Base-by-base conservation (phyloP, 1,284 basidiomycete species). In the Ganoderma sp. region DNA sequence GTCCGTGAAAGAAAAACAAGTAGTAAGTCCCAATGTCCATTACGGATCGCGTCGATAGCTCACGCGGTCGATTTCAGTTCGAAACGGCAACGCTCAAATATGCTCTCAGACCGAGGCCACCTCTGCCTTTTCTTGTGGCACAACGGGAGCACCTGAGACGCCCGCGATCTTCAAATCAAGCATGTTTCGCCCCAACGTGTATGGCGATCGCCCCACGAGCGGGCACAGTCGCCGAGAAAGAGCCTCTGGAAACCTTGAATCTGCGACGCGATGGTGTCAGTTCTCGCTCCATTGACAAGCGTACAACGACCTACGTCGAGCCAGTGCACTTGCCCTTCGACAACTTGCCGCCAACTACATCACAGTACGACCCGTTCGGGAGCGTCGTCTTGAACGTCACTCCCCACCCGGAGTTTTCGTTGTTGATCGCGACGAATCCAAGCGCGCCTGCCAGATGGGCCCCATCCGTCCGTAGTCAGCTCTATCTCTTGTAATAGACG, bases 391-490 rank as follows among this genome's bases (percentile, higher is more conserved):
- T 76, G 74, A 90, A 90, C 0, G 84, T 85, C 1, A 81, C 63
- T 3, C 72, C 82, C 90, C 90, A 92, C 0, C 78, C 70, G 3
- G 81, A 80, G 69, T 87, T 85, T 2, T 77, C 83, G 70, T 90
- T 90, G 76, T 91, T 91, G 74, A 91, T 91, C 0, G 84, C 89
- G 0, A 90, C 84, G 71, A 86, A 90, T 0, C 88, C 89, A 45
- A 80, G 73, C 0, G 84, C 78, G 14, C 86, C 87, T 87, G 63
- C 15, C 28, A 12, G 37, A 9, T 8, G 3, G 10, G 7, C 12
- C 19, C 14, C 39, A 4, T 12, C 17, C n/a, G 28, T 28, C 15
- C 25, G 41, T 12, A 28, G 17, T 39, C 9, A 12, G 25, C 14
- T 12, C n/a, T 4, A n/a, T 25, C 64, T 14, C 48, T 58, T 63